Base-by-base conservation (phyloP, 306 rosid genomes). In the Cajanus cajan region DNA sequence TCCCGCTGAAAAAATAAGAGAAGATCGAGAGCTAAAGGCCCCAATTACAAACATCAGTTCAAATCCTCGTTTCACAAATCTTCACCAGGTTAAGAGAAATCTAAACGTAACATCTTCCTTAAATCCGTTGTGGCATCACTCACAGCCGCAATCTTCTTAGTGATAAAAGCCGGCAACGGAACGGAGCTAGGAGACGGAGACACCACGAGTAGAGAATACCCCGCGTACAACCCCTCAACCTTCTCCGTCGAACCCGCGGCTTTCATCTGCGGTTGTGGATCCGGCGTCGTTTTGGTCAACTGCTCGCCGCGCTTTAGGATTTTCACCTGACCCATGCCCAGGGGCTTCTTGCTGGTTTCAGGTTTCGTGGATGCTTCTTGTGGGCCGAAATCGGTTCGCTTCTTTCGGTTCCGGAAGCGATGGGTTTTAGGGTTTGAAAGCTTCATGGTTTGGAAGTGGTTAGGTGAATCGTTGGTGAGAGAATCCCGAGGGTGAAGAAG, bases 121-220 rank as follows among this genome's bases (percentile, higher is more conserved):
- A 91, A 16, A 7, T 47, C 85, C 34, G 59, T 84, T 0, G 91
- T 84, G 0, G 89, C 92, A n/a, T 77, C 85, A 0, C 15, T 65
- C 0, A 50, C 80, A 0, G 48, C 68, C 0, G 21, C 84, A 0
- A 52, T 13, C 21, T 63, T 79, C 83, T 82, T 88, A 0, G 63
- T 37, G 67, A 86, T 71, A 61, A 91, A 89, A 6, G 37, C 45
- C 0, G 97, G 97, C 0, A 91, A 18, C 18, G 97, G 96, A 5
- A 90, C 76, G 0, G 90, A 87, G 74, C 86, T 83, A 0, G 96
- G 93, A 1, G 89, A 85, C 39, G 93, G 93, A 1, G 90, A 87
- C 1, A 82, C 61, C 5, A 62, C 44, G 4, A 54, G 55, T 19
- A 73, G 5, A 0, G 91, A 59, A 0, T 89, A 40, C 0, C 95